Base-by-base conservation (phyloP, 352 stramenopile genomes). In the Globisporangium splendens region DNA sequence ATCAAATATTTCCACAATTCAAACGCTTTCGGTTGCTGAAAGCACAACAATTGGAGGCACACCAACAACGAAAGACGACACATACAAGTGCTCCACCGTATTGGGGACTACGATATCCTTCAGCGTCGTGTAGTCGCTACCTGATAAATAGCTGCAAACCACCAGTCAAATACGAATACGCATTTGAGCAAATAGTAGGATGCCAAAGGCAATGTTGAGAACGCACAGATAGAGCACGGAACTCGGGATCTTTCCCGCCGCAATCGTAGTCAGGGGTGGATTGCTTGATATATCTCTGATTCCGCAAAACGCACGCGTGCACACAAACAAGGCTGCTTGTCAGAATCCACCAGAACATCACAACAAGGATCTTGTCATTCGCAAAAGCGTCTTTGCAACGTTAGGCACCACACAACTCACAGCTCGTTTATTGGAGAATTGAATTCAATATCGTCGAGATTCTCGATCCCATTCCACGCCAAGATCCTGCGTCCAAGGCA, bases 241-340 rank as follows among this genome's bases (percentile, higher is more conserved):
- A 14, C 21, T 20, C 11, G 50, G 50, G 38, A 56, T 48, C 22
- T 56, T 49, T 20, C 38, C 38, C 15, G 33, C 38, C 8, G 15
- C n/a, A 35, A 56, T 21, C 12, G 50, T 15, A 4, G 35, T 48
- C 38, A 56, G 50, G 12, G 28, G 5, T 10, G 21, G 18, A 8
- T 56, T 56, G 50, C 50, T 35, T 13, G 43, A 31, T 17, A 48
- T 35, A 21, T 56, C 50, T 8, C 50, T 56, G 49, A 43, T 46
- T n/a, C n/a, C n/a, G n/a, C n/a, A n/a, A 35, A 35, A 35, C 7
- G 10, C 24, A 22, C 15, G 11, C 21, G 15, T 17, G 8, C 22
- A 39, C 12, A 6, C 12, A 39, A 22, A 42, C n/a, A n/a, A n/a
- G n/a, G n/a, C n/a, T n/a, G n/a, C n/a, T n/a, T n/a, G 8, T 35